Evolutionary conservation across 1,284 basidiomycete species (phyloP).

Genomic region (Microbotryum scabiosae): DNA sequence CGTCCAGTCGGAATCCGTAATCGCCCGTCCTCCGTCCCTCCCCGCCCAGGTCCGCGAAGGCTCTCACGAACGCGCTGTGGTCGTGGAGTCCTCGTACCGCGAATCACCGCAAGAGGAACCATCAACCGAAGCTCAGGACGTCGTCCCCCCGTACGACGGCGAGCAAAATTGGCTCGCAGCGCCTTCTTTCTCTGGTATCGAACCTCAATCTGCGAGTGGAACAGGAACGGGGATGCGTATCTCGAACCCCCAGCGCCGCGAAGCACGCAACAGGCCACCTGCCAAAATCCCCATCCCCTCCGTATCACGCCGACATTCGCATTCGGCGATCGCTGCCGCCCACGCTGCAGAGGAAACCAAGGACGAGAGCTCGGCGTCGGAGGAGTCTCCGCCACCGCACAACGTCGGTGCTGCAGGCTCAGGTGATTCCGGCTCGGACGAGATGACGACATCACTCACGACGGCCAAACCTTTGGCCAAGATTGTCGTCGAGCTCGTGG

Average conservation of each 20-base stretch:
- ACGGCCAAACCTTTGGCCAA: conserved; percentile 13
- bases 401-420: background rate
- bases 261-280: background rate
- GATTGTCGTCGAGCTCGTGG: conserved; percentile 18
- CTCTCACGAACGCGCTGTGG: conserved; percentile 9
- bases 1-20: background rate
- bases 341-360: too few relatives aligned
- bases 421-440: background rate
- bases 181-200: conserved; percentile 17
- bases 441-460: conserved; percentile 1
- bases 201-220: conserved; percentile 16
- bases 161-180: conserved; percentile 25
- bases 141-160: conserved; percentile 9
- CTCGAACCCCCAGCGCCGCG: conserved; percentile 8
- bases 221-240: conserved; percentile 25
- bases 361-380: background rate
- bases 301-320: background rate
- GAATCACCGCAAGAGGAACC: too few relatives aligned
- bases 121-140: background rate
- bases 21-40: background rate
- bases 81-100: background rate
- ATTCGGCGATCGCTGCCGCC: background rate
- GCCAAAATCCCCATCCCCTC: background rate
- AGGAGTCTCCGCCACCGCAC: background rate
- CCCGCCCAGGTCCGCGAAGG: background rate